These are phyloP conservation scores for Saccharomycopsis fermentans DNA, from an alignment of 805 yeast species.

Conservation along the genomic window DNA sequence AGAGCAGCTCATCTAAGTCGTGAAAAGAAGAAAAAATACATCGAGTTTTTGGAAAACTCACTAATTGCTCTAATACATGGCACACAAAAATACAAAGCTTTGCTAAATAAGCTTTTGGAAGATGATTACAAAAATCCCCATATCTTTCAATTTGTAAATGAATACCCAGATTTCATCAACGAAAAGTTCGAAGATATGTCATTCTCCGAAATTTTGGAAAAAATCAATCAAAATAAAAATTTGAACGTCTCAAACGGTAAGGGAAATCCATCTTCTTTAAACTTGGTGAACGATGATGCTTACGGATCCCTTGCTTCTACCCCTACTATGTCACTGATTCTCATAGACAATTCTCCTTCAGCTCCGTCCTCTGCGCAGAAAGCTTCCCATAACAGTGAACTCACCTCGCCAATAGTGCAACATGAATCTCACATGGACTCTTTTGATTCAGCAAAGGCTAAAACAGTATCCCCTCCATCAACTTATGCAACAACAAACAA, in stretches of 20 bases:
- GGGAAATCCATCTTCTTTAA: neutral
- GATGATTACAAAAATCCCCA: neutral
- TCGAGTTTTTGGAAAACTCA: slow-evolving; percentile 63
- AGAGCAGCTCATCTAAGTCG: slow-evolving; percentile 97
- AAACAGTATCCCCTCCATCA: neutral
- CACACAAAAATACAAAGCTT: neutral
- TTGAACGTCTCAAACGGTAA: slow-evolving; percentile 1
- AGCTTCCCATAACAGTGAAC: neutral
- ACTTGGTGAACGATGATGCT: neutral
- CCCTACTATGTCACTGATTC: neutral
- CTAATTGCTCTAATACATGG: slow-evolving; percentile 7
- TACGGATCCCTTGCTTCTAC: neutral
- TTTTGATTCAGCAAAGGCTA: neutral
- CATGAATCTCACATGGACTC: neutral
- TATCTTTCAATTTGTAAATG: neutral
- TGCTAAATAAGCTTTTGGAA: neutral
- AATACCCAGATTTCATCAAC: neutral
- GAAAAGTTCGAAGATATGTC: slow-evolving; percentile 3
- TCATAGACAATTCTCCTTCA: neutral
- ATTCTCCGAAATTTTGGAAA: slow-evolving; percentile 7
- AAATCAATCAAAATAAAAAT: slow-evolving; percentile 12
- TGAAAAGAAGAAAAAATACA: slow-evolving; percentile 89
- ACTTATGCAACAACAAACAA: neutral
- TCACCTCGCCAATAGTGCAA: neutral
- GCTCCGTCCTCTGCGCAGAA: neutral